phyloP scores from a whole-genome alignment of 257 asterid genomes.

The Solanum pennellii region DNA sequence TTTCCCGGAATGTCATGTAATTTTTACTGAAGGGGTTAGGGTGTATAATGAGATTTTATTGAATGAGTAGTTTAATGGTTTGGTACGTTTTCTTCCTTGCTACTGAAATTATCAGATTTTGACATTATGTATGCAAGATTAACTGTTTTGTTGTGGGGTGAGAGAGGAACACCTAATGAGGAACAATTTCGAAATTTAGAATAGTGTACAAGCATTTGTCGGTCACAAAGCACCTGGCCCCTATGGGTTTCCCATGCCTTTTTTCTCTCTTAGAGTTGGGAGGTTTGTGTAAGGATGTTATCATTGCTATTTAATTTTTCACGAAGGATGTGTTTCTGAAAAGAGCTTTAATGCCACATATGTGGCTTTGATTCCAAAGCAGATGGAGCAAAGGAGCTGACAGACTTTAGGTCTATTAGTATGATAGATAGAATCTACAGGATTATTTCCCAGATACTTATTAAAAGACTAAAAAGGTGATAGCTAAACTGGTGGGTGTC shows the following conservation, averaged over 20 bases:
- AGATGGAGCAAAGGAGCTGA: background rate
- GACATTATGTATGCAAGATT: background rate
- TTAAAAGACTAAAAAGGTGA: background rate
- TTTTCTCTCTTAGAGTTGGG: background rate
- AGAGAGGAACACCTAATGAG: background rate
- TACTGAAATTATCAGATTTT: background rate
- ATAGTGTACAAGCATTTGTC: background rate
- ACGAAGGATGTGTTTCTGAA: background rate
- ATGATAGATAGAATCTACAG: background rate
- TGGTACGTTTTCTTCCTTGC: background rate
- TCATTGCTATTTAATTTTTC: background rate
- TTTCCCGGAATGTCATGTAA: background rate
- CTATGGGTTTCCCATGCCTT: background rate
- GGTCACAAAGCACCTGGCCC: background rate
- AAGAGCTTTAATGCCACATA: background rate
- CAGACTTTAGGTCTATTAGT: background rate
- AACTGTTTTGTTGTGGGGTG: background rate
- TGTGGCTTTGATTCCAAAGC: background rate
- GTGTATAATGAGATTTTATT: background rate
- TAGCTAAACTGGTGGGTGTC: background rate
- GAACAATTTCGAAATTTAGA: background rate
- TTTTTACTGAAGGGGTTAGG: background rate
- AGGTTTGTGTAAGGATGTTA: background rate
- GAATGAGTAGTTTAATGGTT: background rate
- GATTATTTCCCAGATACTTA: background rate